phyloP scores from a whole-genome alignment of 352 stramenopile genomes.

The Nothophytophthora sp. region DNA sequence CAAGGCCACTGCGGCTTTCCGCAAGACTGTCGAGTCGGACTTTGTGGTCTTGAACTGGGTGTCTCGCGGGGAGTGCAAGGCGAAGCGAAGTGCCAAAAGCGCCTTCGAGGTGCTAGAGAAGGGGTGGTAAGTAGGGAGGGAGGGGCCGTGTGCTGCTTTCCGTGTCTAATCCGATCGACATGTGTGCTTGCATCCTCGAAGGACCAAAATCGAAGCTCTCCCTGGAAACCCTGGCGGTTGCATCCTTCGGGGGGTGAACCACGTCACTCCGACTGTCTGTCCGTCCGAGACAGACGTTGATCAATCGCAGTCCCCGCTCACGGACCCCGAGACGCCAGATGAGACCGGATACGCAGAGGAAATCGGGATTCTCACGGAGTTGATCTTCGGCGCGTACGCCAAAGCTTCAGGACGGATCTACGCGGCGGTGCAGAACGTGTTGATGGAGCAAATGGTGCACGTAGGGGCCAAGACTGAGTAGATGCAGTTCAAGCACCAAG shows the following conservation, averaged over 20 bases:
- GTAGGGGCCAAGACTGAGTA: not conserved
- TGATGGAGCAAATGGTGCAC: slow-evolving; percentile 26
- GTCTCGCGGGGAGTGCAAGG: slow-evolving; percentile 35
- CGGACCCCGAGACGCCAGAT: not conserved
- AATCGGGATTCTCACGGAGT: slow-evolving; percentile 35
- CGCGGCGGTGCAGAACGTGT: slow-evolving; percentile 32
- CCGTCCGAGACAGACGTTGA: not conserved
- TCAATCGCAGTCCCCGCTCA: not conserved
- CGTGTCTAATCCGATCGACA: slow-evolving; percentile 24
- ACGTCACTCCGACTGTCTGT: slow-evolving; percentile 6
- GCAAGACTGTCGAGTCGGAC: slow-evolving; percentile 1
- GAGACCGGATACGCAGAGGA: slow-evolving; percentile 4
- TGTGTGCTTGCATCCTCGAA: not conserved
- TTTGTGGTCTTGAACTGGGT: slow-evolving; percentile 24
- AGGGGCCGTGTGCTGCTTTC: too few relatives aligned
- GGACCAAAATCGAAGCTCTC: slow-evolving; percentile 14
- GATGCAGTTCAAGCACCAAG: too few relatives aligned
- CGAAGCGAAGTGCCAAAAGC: slow-evolving; percentile 23
- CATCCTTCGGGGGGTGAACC: slow-evolving; percentile 13
- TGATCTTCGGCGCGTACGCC: slow-evolving; percentile 26
- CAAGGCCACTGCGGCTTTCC: slow-evolving; percentile 11
- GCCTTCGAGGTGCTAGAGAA: slow-evolving; percentile 40
- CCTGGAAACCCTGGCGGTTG: not conserved
- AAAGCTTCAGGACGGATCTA: slow-evolving; percentile 26
- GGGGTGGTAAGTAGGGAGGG: slow-evolving; percentile 43